Base-by-base conservation (phyloP, 1,284 basidiomycete species). In the Apiotrichum gracile region DNA sequence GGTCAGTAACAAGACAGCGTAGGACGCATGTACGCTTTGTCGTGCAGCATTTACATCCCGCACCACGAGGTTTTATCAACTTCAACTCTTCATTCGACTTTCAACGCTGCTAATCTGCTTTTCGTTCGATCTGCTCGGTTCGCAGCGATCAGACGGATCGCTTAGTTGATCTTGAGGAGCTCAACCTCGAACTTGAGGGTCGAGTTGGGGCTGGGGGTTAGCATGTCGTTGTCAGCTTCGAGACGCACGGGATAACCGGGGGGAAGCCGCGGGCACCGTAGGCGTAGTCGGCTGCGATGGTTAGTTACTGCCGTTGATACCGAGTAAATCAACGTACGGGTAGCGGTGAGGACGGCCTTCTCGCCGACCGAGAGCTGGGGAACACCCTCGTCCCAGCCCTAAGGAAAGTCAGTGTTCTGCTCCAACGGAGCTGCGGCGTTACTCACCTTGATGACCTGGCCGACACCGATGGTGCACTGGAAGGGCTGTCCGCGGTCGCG, bases 371-470 rank as follows among this genome's bases (percentile, higher is more conserved):
- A 89, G 61, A 91, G 75, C 76, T 87, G 80, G 17, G 80, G 82
- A 29, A 91, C 85, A 54, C 89, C 88, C 76, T 91, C 88, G 69
- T 93, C 89, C 90, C 90, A 93, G 39, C 89, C 90, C 58, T 67
- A 19, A 21, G 37, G 4, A 9, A 12, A 24, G 17, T 21, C 22
- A 42, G 16, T 10, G 25, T 44, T n/a, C 8, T 19, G 26, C 29
- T 19, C 14, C n/a, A 7, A 5, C 16, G 14, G 29, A 26, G 21
- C 16, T 24, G 13, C 12, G 5, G 25, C 6, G 33, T 6, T 16
- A 44, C 57, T 4, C 21, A 59, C 58, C 72, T 81, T 85, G 77
- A 91, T 91, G 51, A 91, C 88, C 71, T 84, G 84, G 34, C 85
- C 86, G 42, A 84, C 78, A 51, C 87, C 63, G 62, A 93, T 91